A percentile compares a stretch with the other conserved stretches of the same genome.
Conservation (phyloP, 192 early-diverging fungal genomes). For the Coemansia sp. region DNA sequence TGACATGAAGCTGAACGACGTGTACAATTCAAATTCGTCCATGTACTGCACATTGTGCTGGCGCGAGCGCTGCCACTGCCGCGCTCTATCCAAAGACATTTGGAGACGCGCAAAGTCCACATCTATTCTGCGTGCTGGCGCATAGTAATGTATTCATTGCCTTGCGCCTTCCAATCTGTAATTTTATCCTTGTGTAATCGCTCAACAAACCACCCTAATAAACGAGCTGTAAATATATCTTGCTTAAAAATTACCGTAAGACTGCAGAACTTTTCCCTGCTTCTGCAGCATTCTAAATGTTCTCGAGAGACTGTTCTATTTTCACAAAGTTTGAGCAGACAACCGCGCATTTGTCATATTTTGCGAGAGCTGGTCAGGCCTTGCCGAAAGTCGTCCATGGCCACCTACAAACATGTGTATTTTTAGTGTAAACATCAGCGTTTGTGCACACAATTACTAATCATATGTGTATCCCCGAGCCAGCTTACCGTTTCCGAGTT, state of each 20-base stretch:
- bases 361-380: slow-evolving; percentile 13
- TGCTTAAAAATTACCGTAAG: not conserved
- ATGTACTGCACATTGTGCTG: slow-evolving; percentile 54
- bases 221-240: not conserved
- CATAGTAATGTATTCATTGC: slow-evolving; percentile 12
- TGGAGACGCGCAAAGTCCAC: slow-evolving; percentile 49
- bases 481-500: slow-evolving; percentile 54
- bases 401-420: slow-evolving; percentile 17
- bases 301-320: slow-evolving; percentile 6
- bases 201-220: not conserved
- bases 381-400: slow-evolving; percentile 24
- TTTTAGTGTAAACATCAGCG: slow-evolving; percentile 4
- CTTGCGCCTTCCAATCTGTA: slow-evolving; percentile 1
- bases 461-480: slow-evolving; percentile 9
- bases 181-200: slow-evolving; percentile 7
- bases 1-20: slow-evolving; percentile 51
- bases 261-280: not conserved
- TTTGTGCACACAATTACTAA: not conserved
- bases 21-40: slow-evolving; percentile 49
- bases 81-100: slow-evolving; percentile 51
- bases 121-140: slow-evolving; percentile 49
- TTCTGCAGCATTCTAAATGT: not conserved
- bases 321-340: slow-evolving; percentile 1
- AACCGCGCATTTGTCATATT: not conserved
- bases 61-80: slow-evolving; percentile 51